These are phyloP conservation scores for Jacaranda copaia DNA, from an alignment of 257 asterid species.

Conservation along the genomic window DNA sequence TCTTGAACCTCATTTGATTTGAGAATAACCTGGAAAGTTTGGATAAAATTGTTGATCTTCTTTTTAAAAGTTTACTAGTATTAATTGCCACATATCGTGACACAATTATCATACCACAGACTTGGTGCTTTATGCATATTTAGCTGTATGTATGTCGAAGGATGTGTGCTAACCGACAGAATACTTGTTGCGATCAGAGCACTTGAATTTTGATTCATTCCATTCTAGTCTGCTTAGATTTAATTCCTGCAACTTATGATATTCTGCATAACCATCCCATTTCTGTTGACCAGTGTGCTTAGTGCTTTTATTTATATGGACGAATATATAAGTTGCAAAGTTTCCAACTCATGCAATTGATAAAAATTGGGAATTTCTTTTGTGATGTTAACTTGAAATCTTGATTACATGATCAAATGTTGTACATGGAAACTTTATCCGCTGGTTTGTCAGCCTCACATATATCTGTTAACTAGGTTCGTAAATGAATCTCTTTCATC, in stretches of 20 bases:
- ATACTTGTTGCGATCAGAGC: not conserved
- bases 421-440: constrained; percentile 5
- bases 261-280: not conserved
- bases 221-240: not conserved
- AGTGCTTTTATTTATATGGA: not conserved
- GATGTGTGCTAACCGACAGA: not conserved
- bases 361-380: not conserved
- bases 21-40: not conserved
- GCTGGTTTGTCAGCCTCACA: not conserved
- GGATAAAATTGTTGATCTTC: not conserved
- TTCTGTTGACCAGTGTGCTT: not conserved
- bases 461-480: not conserved
- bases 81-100: not conserved
- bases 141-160: not conserved
- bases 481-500: not conserved
- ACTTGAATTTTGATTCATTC: not conserved
- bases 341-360: not conserved
- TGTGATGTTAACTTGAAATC: not conserved
- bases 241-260: not conserved
- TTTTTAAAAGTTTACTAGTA: not conserved
- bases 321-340: not conserved
- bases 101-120: not conserved
- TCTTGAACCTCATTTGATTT: not conserved
- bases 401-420: not conserved
- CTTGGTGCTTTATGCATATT: not conserved